Percentiles rank a stretch among this genome's conserved stretches.
These are phyloP conservation scores for Viola odorata DNA, from an alignment of 345 rosid genomes.

Conservation along the genomic window DNA sequence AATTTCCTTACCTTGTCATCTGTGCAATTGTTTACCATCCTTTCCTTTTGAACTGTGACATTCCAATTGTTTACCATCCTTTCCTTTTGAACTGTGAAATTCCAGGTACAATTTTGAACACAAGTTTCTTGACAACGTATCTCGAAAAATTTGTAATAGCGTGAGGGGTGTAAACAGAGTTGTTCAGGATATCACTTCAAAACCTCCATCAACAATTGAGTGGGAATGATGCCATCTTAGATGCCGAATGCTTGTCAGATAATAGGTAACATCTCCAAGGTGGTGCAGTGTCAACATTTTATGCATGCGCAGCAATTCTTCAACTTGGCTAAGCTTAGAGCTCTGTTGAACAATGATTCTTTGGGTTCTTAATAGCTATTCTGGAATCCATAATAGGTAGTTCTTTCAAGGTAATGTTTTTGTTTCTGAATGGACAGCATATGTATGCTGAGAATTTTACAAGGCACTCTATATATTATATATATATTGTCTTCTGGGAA, in stretches of 20 bases:
- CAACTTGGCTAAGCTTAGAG: too few relatives aligned
- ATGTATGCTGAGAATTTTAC: too few relatives aligned
- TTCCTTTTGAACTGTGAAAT: constrained; percentile 8
- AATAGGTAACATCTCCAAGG: constrained; percentile 1
- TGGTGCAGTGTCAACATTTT: constrained; percentile 13
- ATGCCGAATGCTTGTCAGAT: constrained; percentile 1
- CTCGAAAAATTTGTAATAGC: constrained; percentile 85
- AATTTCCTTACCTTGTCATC: not conserved
- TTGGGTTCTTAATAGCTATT: too few relatives aligned
- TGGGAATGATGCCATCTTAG: constrained; percentile 58
- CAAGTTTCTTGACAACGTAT: constrained; percentile 79
- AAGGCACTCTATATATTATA: too few relatives aligned
- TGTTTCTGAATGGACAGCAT: too few relatives aligned
- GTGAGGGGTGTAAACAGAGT: constrained; percentile 95
- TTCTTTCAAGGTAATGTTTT: too few relatives aligned
- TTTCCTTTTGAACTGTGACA: not conserved
- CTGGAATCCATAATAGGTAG: too few relatives aligned
- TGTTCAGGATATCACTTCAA: constrained; percentile 93
- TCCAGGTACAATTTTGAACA: constrained; percentile 93
- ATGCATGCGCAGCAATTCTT: not conserved
- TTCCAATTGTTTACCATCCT: not conserved
- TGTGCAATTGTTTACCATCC: not conserved
- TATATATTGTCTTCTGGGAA: too few relatives aligned
- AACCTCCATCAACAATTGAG: constrained; percentile 97
- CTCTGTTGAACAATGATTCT: too few relatives aligned